Evolutionary conservation across 371 early-diverging fungal species (phyloP).

Genomic region (Mucor irregularis): DNA sequence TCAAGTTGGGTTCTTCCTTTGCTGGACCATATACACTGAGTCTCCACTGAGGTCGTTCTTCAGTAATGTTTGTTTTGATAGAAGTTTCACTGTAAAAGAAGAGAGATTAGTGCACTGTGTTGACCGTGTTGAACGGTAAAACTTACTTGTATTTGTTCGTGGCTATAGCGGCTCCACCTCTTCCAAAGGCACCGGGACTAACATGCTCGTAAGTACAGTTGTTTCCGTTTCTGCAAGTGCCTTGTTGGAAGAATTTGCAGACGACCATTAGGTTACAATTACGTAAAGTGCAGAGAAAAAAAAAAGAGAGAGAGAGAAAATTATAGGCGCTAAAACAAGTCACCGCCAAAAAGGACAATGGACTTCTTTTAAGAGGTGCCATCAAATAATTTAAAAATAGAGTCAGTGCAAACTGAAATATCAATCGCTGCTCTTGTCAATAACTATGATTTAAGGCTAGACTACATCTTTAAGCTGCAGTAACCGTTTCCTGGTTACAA

Average conservation of each 20-base stretch:
- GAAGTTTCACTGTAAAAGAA: slow-evolving; percentile 37
- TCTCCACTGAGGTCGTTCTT: slow-evolving; percentile 52
- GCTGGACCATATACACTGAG: slow-evolving; percentile 62
- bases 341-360: too few relatives aligned
- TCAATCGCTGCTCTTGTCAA: too few relatives aligned
- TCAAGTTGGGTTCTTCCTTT: slow-evolving; percentile 66
- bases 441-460: too few relatives aligned
- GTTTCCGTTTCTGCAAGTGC: slow-evolving; percentile 48
- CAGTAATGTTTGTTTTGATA: slow-evolving; percentile 40
- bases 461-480: too few relatives aligned
- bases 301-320: neutral
- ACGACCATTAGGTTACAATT: slow-evolving; percentile 22
- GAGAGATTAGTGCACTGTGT: neutral
- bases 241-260: slow-evolving; percentile 52
- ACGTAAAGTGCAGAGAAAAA: neutral
- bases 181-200: too few relatives aligned
- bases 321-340: too few relatives aligned
- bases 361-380: too few relatives aligned
- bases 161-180: slow-evolving; percentile 2
- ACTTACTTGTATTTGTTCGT: slow-evolving; percentile 40
- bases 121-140: neutral
- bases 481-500: too few relatives aligned
- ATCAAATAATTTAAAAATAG: too few relatives aligned
- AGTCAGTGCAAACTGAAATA: too few relatives aligned
- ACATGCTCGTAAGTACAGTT: slow-evolving; percentile 49